A percentile compares a stretch with the other conserved stretches of the same genome.
Conservation (phyloP, 192 early-diverging fungal genomes). For the Backusella luteola region DNA sequence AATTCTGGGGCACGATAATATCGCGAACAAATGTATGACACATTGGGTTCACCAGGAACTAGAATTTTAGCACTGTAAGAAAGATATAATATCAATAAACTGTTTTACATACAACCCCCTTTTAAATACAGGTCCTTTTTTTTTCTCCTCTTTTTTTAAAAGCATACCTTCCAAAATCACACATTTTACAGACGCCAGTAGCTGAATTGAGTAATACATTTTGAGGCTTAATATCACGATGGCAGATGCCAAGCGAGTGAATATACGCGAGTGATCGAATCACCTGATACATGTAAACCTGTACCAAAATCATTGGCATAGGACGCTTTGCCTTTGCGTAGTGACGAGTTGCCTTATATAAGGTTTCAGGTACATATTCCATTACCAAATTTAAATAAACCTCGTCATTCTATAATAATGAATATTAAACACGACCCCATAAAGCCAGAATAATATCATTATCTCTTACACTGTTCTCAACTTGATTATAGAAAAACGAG, state of each 20-base stretch:
- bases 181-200: slow-evolving; percentile 92
- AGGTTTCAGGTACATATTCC: slow-evolving; percentile 94
- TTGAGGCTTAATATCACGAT: slow-evolving; percentile 99
- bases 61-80: slow-evolving; percentile 85
- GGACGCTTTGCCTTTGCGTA: slow-evolving; percentile 86
- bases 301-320: slow-evolving; percentile 90
- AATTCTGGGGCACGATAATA: slow-evolving; percentile 97
- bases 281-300: slow-evolving; percentile 99
- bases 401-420: slow-evolving; percentile 73
- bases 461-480: slow-evolving; percentile 66
- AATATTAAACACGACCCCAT: not conserved
- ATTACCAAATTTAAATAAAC: slow-evolving; percentile 94
- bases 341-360: slow-evolving; percentile 90
- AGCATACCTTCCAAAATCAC: slow-evolving; percentile 85
- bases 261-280: slow-evolving; percentile 96
- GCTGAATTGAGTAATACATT: slow-evolving; percentile 89
- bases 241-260: slow-evolving; percentile 96
- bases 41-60: slow-evolving; percentile 92
- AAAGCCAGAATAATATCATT: too few species aligned
- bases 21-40: slow-evolving; percentile 96
- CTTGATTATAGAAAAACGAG: slow-evolving; percentile 94
- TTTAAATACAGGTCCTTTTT: not conserved
- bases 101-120: not conserved
- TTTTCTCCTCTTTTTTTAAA: not conserved
- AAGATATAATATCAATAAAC: not conserved